These are phyloP conservation scores for Aspergillus niger DNA, from an alignment of 2,329 filamentous ascomycete genomes.

Conservation along the genomic window DNA sequence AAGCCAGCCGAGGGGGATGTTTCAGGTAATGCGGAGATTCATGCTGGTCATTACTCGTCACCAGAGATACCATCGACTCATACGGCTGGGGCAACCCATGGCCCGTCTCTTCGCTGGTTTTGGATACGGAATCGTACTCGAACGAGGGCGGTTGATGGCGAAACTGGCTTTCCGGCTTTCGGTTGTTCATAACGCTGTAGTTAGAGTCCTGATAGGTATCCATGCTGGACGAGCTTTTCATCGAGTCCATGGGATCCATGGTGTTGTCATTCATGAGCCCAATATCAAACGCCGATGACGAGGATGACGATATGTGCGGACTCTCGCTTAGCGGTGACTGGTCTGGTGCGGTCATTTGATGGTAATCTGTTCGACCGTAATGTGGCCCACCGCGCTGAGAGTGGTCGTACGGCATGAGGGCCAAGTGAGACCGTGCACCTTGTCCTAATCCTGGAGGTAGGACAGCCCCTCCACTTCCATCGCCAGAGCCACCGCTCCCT, in stretches of 20 bases:
- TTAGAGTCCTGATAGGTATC: conserved; percentile 38
- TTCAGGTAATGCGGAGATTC: conserved; percentile 31
- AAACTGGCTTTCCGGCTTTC: conserved; percentile 28
- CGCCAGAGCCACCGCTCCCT: conserved; percentile 52
- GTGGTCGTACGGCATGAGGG: conserved; percentile 39
- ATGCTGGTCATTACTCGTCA: conserved; percentile 32
- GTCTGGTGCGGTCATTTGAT: conserved; percentile 38
- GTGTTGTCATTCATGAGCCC: conserved; percentile 41
- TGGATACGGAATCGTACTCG: conserved; percentile 29
- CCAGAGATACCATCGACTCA: conserved; percentile 34
- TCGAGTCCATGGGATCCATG: conserved; percentile 43
- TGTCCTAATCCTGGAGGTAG: conserved; percentile 36
- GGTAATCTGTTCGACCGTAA: conserved; percentile 39
- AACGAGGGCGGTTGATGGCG: conserved; percentile 30
- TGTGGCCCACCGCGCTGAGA: conserved; percentile 34
- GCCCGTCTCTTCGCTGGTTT: conserved; percentile 27
- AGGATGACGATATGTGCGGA: conserved; percentile 42
- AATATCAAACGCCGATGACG: conserved; percentile 42
- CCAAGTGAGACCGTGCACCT: conserved; percentile 33
- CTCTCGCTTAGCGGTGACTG: conserved; percentile 43
- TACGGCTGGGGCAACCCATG: conserved; percentile 32
- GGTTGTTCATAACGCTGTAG: conserved; percentile 27
- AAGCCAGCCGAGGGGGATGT: conserved; percentile 24
- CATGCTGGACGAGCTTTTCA: conserved; percentile 36
- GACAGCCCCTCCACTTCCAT: conserved; percentile 31